Base-by-base conservation (phyloP, 2,329 filamentous ascomycete genomes). In the Pseudogymnoascus sp. region DNA sequence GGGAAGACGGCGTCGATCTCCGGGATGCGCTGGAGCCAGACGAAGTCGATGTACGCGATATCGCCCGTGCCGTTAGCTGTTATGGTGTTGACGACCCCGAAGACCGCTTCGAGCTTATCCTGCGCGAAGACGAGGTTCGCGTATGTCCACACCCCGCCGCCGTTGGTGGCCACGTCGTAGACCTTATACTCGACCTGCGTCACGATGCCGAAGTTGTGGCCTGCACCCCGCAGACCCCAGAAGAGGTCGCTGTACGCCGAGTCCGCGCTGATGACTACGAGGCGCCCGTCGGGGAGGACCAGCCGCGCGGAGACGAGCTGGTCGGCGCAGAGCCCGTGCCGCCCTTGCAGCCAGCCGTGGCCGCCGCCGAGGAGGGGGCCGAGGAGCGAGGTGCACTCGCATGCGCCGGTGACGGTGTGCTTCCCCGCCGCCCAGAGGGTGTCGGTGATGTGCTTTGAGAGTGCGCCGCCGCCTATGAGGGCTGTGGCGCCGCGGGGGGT, bases 341-440 rank as follows among this genome's bases (percentile, higher is more conserved):
- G 73, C 0, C 82, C 80, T 21, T 77, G 80, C n/a, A 87, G 73
- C 72, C 80, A 80, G 1, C 85, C 83, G 67, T 83, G 84, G 17
- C 40, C 40, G 10, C 40, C 40, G 40, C 40, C 40, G 83, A 67
- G 57, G 26, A 64, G 40, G 11, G 65, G 64, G 4, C 64, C 26
- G 47, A 63, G n/a, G 15, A 66, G 11, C 8, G 79, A 76, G 36
- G 77, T 76, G 64, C 79, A 82, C 66, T 63, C 60, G 36, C 67
- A 64, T 17, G 31, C 40, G 23, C 65, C 65, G 21, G 67, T 66
- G 3, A 61, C 66, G 35, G 67, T 66, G 28, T 68, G 68, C 61
- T 74, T 74, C 13, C 70, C 69, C 10, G 17, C 21, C 1, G 61
- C 66, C 64, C 64, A 69, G 1, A 74, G 65, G 1, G 61, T 60